Evolutionary conservation across 164 flowering plant genomes (phyloP), one percentile per base, ranked within the genome.

Genomic region (Liriodendron chinense): DNA sequence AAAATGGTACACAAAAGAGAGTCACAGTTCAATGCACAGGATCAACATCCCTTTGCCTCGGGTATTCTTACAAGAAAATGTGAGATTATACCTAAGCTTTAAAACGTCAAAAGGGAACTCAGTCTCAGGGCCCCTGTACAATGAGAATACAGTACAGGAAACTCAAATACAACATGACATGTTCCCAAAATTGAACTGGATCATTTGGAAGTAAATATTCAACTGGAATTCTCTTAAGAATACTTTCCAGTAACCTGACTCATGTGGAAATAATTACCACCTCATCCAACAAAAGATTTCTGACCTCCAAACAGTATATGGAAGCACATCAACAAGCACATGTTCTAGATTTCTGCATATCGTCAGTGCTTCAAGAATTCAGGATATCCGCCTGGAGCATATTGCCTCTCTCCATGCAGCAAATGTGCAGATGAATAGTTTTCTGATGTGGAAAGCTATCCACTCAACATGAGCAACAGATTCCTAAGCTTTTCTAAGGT

Each of bases 401-500:
- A 66, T 10, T 66, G 69, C 47, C n/a, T 28, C 5, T 14, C 69
- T 24, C 20, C 3, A 7, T 61, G 22, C 9, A 61, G 8, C 22
- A 64, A 22, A 64, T 10, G 12, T 22, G 25, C 23, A 14, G 28
- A 25, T 28, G 13, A 13, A 14, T 9, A 25, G 20, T 66, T 24
- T 47, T 23, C 6, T 47, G 10, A 1, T 20, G 56, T 22, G n/a
- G 21, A 34, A 47, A 4, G 56, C 2, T 9, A 20, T 34, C 8
- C 10, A 2, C 43, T 14, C 49, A 9, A n/a, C 71, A n/a, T 20
- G 14, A 47, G 47, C 53, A 69, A 16, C 47, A 16, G 47, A 34
- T 10, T 10, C 9, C 50, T 47, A 63, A 57, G 16, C 23, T 50
- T 22, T 47, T 64, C 71, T 69, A 83, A 50, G 69, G 70, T 67